These are phyloP conservation scores for Aristolochia fimbriata DNA, from an alignment of 164 flowering plant genomes.

Conservation along the genomic window DNA sequence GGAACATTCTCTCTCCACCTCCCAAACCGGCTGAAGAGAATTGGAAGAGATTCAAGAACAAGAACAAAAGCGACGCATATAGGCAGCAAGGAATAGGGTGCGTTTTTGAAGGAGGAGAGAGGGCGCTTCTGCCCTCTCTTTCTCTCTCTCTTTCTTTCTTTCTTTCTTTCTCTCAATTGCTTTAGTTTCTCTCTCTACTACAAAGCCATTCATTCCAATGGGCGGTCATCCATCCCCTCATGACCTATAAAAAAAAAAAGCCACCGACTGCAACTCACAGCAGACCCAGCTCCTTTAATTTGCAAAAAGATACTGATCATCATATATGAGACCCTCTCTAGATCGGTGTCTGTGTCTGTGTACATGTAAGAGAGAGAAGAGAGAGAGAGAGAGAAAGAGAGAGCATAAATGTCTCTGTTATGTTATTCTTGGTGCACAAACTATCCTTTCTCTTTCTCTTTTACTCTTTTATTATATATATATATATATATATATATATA, in stretches of 20 bases:
- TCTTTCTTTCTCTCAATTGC: too few species aligned
- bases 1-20: constrained; percentile 94
- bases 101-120: constrained; percentile 44
- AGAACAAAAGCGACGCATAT: constrained; percentile 42
- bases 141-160: constrained; percentile 12
- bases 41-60: constrained; percentile 67
- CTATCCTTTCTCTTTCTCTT: neutral
- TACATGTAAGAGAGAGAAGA: neutral
- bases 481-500: too few species aligned
- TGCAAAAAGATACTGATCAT: constrained; percentile 27
- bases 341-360: too few species aligned
- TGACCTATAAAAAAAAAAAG: constrained; percentile 7
- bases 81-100: constrained; percentile 65
- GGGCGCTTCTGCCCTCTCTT: constrained; percentile 1
- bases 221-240: constrained; percentile 6
- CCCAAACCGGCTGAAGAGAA: constrained; percentile 17
- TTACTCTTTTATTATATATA: neutral
- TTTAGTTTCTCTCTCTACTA: constrained; percentile 12
- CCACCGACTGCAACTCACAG: constrained; percentile 21
- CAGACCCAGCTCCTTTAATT: constrained; percentile 26
- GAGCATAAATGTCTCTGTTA: neutral
- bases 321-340: neutral
- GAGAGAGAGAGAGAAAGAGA: constrained; percentile 9
- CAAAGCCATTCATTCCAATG: constrained; percentile 5
- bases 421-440: neutral